phyloP scores from a whole-genome alignment of 1,284 basidiomycete genomes.

The Phlebopus sp. region DNA sequence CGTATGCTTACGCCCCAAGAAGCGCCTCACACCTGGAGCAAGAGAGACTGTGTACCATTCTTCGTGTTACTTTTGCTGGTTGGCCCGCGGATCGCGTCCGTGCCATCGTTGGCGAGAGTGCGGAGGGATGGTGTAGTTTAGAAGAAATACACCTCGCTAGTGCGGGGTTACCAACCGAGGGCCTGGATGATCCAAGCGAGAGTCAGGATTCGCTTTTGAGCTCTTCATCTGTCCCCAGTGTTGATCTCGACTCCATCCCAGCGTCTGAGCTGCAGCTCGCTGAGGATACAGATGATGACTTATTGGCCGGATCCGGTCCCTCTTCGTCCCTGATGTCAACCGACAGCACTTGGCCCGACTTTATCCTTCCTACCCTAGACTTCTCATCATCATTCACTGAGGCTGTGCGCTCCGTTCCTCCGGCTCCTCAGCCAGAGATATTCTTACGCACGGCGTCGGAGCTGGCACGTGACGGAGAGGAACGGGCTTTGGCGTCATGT shows the following conservation, averaged over 20 bases:
- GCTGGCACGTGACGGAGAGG: conserved; percentile 10
- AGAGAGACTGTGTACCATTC: conserved; percentile 49
- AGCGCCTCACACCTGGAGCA: conserved; percentile 35
- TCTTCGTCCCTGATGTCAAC: conserved; percentile 9
- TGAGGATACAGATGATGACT: conserved; percentile 1
- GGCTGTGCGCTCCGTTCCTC: conserved; percentile 1
- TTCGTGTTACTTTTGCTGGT: conserved; percentile 66
- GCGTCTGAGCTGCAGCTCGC: conserved; percentile 10
- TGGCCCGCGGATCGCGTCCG: conserved; percentile 65
- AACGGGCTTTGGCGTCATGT: conserved; percentile 1
- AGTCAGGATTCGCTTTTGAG: not conserved
- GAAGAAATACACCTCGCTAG: conserved; percentile 45
- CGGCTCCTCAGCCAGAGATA: conserved; percentile 17
- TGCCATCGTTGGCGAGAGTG: conserved; percentile 62
- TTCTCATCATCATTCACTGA: conserved; percentile 42
- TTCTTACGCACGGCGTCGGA: conserved; percentile 27
- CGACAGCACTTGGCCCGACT: conserved; percentile 34
- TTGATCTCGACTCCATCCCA: conserved; percentile 6
- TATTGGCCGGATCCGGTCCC: conserved; percentile 1
- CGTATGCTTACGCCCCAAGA: conserved; percentile 42
- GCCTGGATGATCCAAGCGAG: not conserved
- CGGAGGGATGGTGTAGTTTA: conserved; percentile 68
- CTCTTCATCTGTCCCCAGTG: conserved; percentile 2
- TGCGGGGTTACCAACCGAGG: not conserved
- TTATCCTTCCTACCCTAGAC: conserved; percentile 69